A percentile compares a stretch with the other conserved stretches of the same genome.
These are phyloP conservation scores for Trichoderma pleuroti DNA, from an alignment of 2,329 filamentous ascomycete genomes.

Conservation along the genomic window DNA sequence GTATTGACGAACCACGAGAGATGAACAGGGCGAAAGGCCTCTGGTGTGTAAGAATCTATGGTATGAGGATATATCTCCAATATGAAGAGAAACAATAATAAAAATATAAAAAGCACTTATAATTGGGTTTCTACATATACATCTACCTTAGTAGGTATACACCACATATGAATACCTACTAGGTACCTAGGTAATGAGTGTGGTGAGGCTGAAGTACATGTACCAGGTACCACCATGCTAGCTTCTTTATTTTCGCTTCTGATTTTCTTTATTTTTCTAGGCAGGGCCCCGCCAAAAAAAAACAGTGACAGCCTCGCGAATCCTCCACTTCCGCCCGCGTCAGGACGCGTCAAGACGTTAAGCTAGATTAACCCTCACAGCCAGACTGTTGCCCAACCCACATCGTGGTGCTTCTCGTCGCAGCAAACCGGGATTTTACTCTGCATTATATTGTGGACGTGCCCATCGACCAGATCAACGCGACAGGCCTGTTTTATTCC, in stretches of 20 bases:
- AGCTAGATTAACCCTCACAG: constrained; percentile 15
- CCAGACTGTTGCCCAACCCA: constrained; percentile 16
- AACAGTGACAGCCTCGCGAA: constrained; percentile 13
- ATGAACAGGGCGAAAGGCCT: neutral
- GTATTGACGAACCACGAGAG: neutral
- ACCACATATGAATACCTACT: neutral
- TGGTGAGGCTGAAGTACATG: constrained; percentile 20
- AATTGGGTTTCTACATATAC: neutral
- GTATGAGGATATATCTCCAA: neutral
- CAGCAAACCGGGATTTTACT: neutral
- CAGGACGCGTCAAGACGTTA: constrained; percentile 32
- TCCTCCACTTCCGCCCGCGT: constrained; percentile 21
- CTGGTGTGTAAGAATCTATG: neutral
- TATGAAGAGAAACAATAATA: neutral
- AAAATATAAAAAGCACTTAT: neutral
- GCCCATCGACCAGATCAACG: neutral
- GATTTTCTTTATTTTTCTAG: neutral
- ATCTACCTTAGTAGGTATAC: neutral
- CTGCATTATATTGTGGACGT: neutral
- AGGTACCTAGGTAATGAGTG: too few relatives aligned
- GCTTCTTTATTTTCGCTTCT: neutral
- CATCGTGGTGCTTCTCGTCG: neutral
- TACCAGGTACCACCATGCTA: neutral
- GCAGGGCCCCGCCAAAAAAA: neutral
- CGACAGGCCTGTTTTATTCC: neutral